Evolutionary conservation across 2,329 filamentous ascomycete species (phyloP), one percentile per base, ranked within the genome.

Genomic region (Pseudocercospora macadamiae): DNA sequence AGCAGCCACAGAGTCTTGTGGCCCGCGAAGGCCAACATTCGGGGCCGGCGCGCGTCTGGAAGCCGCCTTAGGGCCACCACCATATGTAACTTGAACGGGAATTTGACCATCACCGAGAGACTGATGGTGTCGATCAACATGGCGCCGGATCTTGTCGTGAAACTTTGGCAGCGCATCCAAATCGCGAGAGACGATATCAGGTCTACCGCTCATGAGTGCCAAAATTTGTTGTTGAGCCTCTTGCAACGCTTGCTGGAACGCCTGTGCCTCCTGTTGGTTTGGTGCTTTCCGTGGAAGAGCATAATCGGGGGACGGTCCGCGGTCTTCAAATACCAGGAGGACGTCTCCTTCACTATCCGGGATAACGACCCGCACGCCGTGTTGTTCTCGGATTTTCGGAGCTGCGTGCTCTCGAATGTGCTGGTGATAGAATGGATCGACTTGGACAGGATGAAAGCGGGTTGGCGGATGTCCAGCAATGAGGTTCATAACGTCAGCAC

Each of bases 401-500:
- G 82, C 83, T 42, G 90, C 81, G 34, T 88, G 83, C 59, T 83
- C 85, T 57, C 83, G 83, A 48, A 93, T 78, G 70, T 91, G 88
- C 55, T 86, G 81, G 72, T 93, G 87, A 79, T 89, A 93, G 77
- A 95, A 93, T 1, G 89, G 84, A 66, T 95, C 89, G 23, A 95
- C 83, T 14, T 84, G 74, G 10, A 93, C 73, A 9, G 85, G 83
- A 19, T 82, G 80, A 73, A 95, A 84, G 62, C 89, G 85, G 34
- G 86, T 83, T 3, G 90, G 90, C 39, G 90, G 90, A 70, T 92
- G 89, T 49, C 85, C 85, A 61, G 84, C 84, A 66, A 93, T 85
- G 59, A 95, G 84, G 67, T 84, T 85, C 71, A 86, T 87, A 70
- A 95, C 87, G 68, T 92, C 89, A 5, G 85, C 84, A 69, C 89